Evolutionary conservation across 192 early-diverging fungal species (phyloP), one percentile per base, ranked within the genome.

Genomic region (Backusella luteola): DNA sequence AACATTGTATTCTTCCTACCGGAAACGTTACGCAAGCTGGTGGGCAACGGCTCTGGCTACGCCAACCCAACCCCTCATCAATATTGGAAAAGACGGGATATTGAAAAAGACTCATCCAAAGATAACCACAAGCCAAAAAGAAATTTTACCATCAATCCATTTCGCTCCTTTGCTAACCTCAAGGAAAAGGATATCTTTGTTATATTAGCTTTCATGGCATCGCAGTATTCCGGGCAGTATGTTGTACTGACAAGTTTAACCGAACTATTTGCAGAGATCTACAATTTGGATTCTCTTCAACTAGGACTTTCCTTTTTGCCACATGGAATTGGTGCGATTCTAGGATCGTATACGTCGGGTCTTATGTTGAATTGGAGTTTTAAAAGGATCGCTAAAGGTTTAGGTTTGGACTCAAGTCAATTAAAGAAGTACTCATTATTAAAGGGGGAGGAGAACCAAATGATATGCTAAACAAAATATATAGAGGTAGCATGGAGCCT

Each of bases 11-110:
- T 81, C 23, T 71, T 74, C 3, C 35, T 77, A 6, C 76, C 76
- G 5, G 80, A 81, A 53, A 81, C 76, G 1, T 36, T 81, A 23
- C 73, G 78, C 6, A 49, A 67, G 15, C 9, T 72, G 15, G 80
- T 75, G 14, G 71, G 76, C 17, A 38, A 76, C 39, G 80, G 80
- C n/a, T 71, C 67, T 29, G 73, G 68, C 1, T 73, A 78, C 34
- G 73, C 59, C 6, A 79, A 76, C 35, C 77, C 77, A 26, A 80
- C 73, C 34, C 63, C 71, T 19, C 69, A 42, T 12, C 78, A 52
- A 56, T 76, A 71, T 70, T 73, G 34, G 23, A 66, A 67, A 36
- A 44, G 69, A 29, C n/a, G 39, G 26, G 32, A 63, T 42, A 19
- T 21, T 14, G n/a, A 42, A 59, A 11, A 71, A 32, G 1, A 49